phyloP scores from a whole-genome alignment of 495 filamentous ascomycete species.

The Penicillium macrosclerotiorum region DNA sequence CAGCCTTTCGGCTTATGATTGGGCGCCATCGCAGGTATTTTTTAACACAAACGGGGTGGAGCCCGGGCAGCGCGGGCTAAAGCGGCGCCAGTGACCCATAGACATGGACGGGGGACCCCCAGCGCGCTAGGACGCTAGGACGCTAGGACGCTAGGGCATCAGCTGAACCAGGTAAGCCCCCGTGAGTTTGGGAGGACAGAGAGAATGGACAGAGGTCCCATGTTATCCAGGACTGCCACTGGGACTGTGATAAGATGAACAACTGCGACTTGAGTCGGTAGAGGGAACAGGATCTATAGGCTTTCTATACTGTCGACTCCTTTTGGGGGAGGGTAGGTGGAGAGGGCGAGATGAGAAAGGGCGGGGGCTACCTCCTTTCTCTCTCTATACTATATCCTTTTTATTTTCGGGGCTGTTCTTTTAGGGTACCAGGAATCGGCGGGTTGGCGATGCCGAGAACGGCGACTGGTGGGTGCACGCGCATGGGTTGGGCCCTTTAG shows the following conservation, averaged over 20 bases:
- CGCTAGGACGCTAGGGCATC: constrained; percentile 29
- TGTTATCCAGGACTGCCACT: too few relatives aligned
- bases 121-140: constrained; percentile 19
- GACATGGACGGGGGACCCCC: constrained; percentile 37
- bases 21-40: constrained; percentile 12
- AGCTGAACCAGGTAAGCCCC: constrained; percentile 29
- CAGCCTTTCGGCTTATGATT: constrained; percentile 25
- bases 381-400: too few relatives aligned
- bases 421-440: constrained; percentile 11
- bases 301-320: too few relatives aligned
- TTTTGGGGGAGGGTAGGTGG: too few relatives aligned
- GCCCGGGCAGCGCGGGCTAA: constrained; percentile 26
- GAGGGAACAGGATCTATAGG: too few relatives aligned
- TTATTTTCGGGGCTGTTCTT: constrained; percentile 1
- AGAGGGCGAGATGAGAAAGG: too few relatives aligned
- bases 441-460: constrained; percentile 8
- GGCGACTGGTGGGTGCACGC: constrained; percentile 7
- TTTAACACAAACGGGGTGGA: constrained; percentile 23
- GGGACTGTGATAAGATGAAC: too few relatives aligned
- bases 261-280: too few relatives aligned
- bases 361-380: too few relatives aligned
- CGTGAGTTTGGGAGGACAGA: neutral
- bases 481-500: constrained; percentile 1
- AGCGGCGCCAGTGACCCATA: constrained; percentile 40
- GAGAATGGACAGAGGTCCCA: too few relatives aligned